Conservation (phyloP, 1,284 basidiomycete genomes). For the Gomphus bonarii region DNA sequence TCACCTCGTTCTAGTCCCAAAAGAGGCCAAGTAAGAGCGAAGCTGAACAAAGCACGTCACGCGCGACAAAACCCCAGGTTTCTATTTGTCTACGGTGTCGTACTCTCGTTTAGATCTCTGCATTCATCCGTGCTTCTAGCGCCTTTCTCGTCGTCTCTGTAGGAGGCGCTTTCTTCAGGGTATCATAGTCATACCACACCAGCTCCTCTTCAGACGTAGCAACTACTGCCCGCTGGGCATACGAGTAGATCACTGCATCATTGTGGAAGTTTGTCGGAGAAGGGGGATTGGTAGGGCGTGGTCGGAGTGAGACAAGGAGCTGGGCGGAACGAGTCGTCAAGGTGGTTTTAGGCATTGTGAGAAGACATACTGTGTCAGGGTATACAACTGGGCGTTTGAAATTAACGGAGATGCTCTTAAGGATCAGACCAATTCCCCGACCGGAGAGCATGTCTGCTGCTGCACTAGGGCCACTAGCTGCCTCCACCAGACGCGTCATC, state of each 20-base stretch:
- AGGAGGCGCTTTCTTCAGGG: conserved; percentile 33
- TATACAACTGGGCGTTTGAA: conserved; percentile 59
- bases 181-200: conserved; percentile 71
- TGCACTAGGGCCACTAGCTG: conserved; percentile 45
- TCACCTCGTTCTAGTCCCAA: too few relatives aligned
- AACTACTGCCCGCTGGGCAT: conserved; percentile 48
- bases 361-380: conserved; percentile 51
- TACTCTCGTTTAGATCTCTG: background rate
- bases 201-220: conserved; percentile 50
- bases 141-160: background rate
- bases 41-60: background rate
- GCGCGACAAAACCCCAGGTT: background rate
- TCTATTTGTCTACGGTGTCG: background rate
- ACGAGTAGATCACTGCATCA: conserved; percentile 48
- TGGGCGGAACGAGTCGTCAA: conserved; percentile 1
- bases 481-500: conserved; percentile 43
- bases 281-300: conserved; percentile 16
- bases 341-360: conserved; percentile 11
- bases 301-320: conserved; percentile 12
- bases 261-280: conserved; percentile 38
- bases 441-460: conserved; percentile 47
- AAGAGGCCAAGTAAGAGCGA: background rate
- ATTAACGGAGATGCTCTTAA: conserved; percentile 57
- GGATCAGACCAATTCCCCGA: conserved; percentile 55
- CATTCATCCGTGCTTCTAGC: conserved; percentile 1